These are phyloP conservation scores for Petunia secreta DNA, from an alignment of 257 asterid species.

Conservation along the genomic window DNA sequence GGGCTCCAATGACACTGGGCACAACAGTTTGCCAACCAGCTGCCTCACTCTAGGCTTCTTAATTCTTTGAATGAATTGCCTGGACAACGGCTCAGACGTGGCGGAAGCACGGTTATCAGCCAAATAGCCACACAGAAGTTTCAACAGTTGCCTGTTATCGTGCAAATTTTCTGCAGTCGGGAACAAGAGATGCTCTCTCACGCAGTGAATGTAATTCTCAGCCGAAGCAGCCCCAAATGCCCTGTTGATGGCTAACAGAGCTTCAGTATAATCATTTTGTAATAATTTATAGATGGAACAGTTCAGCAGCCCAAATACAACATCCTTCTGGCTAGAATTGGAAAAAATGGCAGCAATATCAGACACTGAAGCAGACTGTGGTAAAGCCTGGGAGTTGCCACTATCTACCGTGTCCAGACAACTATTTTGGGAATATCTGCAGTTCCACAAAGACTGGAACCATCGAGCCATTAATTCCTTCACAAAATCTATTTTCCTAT, in stretches of 20 bases:
- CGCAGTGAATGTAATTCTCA: slow-evolving; percentile 46
- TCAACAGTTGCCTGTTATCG: slow-evolving; percentile 23
- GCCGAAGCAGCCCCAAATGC: slow-evolving; percentile 45
- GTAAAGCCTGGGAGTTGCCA: slow-evolving; percentile 22
- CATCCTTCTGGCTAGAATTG: slow-evolving; percentile 32
- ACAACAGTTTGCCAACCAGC: slow-evolving; percentile 41
- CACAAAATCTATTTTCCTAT: slow-evolving; percentile 34
- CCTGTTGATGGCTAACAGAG: slow-evolving; percentile 40
- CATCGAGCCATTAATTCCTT: slow-evolving; percentile 49
- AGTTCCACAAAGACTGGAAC: slow-evolving; percentile 35
- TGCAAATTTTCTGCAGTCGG: slow-evolving; percentile 30
- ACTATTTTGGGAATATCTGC: slow-evolving; percentile 22
- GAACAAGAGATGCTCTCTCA: slow-evolving; percentile 45
- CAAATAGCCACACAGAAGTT: slow-evolving; percentile 36
- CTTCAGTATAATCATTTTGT: slow-evolving; percentile 38
- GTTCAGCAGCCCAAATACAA: slow-evolving; percentile 49
- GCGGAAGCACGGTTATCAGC: slow-evolving; percentile 40
- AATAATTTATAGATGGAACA: slow-evolving; percentile 44
- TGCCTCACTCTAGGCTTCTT: slow-evolving; percentile 45
- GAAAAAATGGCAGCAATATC: slow-evolving; percentile 39
- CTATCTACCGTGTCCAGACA: slow-evolving; percentile 11
- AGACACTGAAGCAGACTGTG: slow-evolving; percentile 31
- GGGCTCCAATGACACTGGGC: slow-evolving; percentile 40
- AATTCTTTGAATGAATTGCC: slow-evolving; percentile 40
- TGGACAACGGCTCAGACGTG: slow-evolving; percentile 39